A percentile compares a stretch with the other conserved stretches of the same genome.
phyloP scores from a whole-genome alignment of 495 filamentous ascomycete genomes.

The Neurospora sp. region DNA sequence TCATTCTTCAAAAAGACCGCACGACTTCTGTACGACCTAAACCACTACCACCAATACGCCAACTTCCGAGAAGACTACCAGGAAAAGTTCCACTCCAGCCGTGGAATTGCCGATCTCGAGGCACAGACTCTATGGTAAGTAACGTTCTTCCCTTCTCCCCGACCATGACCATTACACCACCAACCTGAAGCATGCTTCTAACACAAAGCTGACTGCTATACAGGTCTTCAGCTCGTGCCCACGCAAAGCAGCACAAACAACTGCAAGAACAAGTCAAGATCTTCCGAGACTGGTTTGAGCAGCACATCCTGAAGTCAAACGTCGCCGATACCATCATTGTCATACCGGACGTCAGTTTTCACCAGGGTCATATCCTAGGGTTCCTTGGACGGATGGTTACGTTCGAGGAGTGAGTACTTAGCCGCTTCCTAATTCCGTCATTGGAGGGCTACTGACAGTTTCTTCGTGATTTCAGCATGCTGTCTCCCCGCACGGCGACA shows the following conservation, averaged over 20 bases:
- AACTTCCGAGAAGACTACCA: neutral
- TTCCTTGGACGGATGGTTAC: neutral
- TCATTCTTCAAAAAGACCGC: neutral
- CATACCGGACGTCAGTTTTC: slow-evolving; percentile 4
- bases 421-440: too few relatives aligned
- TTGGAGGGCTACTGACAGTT: too few relatives aligned
- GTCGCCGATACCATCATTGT: slow-evolving; percentile 13
- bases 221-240: slow-evolving; percentile 7
- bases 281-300: slow-evolving; percentile 10
- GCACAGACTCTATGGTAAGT: neutral
- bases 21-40: neutral
- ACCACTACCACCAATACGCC: neutral
- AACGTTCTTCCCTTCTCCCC: too few relatives aligned
- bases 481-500: neutral
- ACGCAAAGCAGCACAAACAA: neutral
- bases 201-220: too few relatives aligned
- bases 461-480: neutral
- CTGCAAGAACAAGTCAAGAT: neutral
- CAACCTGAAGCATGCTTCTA: too few relatives aligned
- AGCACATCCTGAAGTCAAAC: slow-evolving; percentile 3
- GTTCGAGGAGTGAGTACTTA: neutral
- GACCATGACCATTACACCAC: too few relatives aligned
- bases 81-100: neutral
- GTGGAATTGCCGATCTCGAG: neutral
- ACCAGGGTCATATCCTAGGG: neutral